A percentile compares a stretch with the other conserved stretches of the same genome.
Evolutionary conservation across 331 rosid species (phyloP).

Genomic region (Rosa hybrid): DNA sequence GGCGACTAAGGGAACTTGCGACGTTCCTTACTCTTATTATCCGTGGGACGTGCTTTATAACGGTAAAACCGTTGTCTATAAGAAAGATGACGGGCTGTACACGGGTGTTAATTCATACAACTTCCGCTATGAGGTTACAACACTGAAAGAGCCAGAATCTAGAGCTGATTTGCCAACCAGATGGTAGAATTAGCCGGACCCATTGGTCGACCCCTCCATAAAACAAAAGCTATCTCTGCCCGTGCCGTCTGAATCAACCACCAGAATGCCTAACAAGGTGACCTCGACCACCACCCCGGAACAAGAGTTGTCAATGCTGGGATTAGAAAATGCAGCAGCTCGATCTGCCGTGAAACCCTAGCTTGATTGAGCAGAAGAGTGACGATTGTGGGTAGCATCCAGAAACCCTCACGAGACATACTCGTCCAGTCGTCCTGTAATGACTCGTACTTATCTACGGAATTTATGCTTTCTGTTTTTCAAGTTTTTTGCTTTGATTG

Average conservation of each 20-base stretch:
- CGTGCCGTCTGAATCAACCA: not conserved
- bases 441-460: not conserved
- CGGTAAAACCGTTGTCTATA: too few species aligned
- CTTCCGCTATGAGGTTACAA: too few species aligned
- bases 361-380: too few species aligned
- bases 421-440: too few species aligned
- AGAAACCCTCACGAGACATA: too few species aligned
- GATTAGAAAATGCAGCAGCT: not conserved
- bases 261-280: not conserved
- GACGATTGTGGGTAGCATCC: too few species aligned
- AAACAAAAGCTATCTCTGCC: not conserved
- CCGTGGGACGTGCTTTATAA: not conserved
- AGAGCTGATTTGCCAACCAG: not conserved
- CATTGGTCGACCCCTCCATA: not conserved
- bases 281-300: not conserved
- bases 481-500: not conserved
- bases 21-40: not conserved
- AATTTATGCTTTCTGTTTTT: not conserved
- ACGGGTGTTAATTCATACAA: too few species aligned
- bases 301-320: not conserved
- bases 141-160: not conserved
- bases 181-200: not conserved
- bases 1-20: not conserved
- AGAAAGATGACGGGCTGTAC: too few species aligned
- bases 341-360: too few species aligned